phyloP scores from a whole-genome alignment of 129 eudicot species.

The Mikania micrantha region DNA sequence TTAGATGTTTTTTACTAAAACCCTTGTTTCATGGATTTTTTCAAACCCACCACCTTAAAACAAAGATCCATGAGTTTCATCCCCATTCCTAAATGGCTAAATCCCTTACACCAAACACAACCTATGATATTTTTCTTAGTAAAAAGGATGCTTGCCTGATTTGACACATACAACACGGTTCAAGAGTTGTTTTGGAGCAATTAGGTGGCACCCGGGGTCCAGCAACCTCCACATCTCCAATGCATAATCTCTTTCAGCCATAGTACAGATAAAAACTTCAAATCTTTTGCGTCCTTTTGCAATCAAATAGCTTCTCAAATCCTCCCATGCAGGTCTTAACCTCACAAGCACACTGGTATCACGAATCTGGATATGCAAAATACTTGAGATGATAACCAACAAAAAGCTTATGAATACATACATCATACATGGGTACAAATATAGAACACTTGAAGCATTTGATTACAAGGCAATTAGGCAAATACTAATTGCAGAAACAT shows the following conservation, averaged over 20 bases:
- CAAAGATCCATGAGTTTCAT: neutral
- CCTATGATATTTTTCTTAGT: neutral
- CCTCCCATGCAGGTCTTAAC: conserved; percentile 98
- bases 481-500: conserved; percentile 3
- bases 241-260: conserved; percentile 99
- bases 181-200: conserved; percentile 55
- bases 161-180: conserved; percentile 90
- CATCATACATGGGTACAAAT: neutral
- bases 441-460: neutral
- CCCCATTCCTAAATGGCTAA: neutral
- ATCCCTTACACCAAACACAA: neutral
- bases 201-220: conserved; percentile 80
- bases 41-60: too few relatives aligned
- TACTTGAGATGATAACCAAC: neutral
- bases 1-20: too few relatives aligned
- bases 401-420: neutral
- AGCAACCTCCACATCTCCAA: conserved; percentile 96
- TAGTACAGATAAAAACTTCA: conserved; percentile 91
- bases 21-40: too few relatives aligned
- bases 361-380: conserved; percentile 60
- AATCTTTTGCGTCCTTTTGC: conserved; percentile 93
- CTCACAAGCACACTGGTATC: conserved; percentile 97
- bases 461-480: neutral
- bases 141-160: conserved; percentile 45
- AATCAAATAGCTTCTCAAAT: conserved; percentile 72